Base-by-base conservation (phyloP, 2,329 filamentous ascomycete genomes). In the Monosporascus sp. region DNA sequence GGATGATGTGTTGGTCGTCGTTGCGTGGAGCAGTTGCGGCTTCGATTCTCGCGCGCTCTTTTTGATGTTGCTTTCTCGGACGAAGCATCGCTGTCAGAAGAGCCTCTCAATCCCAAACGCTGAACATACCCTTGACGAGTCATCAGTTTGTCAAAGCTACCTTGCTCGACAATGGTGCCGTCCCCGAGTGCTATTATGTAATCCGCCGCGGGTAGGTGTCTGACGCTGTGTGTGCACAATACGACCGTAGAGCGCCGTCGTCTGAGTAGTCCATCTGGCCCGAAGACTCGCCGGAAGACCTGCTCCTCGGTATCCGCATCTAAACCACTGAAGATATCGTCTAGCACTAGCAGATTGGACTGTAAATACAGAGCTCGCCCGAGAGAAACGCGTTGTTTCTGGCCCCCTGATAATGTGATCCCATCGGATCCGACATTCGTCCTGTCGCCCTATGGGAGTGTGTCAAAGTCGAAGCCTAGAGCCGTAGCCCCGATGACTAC, bases 181-280 rank as follows among this genome's bases (percentile, higher is more conserved):
- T 71, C 63, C 0, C 70, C 70, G 0, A 82, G 69, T 0, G 72
- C 75, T 40, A 81, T 72, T 7, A 81, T 73, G 37, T 77, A 72
- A 45, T 78, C 71, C 2, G 75, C 73, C 0, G 65, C 62, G 0
- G 74, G 71, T 1, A 79, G 59, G 52, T 71, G 68, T 3, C 65
- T 60, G 20, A 74, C 61, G 3, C 68, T 70, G 55, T 76, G 71
- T 0, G 72, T 76, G 56, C 70, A 74, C 17, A 75, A 59, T 0
- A 74, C 48, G 17, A 65, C 61, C 0, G 65, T 68, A 5, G 60
- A 52, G 6, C 60, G 50, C 17, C 60, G 53, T 22, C 57, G 56
- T 15, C 56, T 47, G 4, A 69, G 51, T 7, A 69, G 46, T 15
- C 69, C 68, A 24, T 57, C 51, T 3, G 28, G 41, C 4, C 63